These are phyloP conservation scores for Penicillium paxilli DNA, from an alignment of 495 filamentous ascomycete genomes.

Conservation along the genomic window DNA sequence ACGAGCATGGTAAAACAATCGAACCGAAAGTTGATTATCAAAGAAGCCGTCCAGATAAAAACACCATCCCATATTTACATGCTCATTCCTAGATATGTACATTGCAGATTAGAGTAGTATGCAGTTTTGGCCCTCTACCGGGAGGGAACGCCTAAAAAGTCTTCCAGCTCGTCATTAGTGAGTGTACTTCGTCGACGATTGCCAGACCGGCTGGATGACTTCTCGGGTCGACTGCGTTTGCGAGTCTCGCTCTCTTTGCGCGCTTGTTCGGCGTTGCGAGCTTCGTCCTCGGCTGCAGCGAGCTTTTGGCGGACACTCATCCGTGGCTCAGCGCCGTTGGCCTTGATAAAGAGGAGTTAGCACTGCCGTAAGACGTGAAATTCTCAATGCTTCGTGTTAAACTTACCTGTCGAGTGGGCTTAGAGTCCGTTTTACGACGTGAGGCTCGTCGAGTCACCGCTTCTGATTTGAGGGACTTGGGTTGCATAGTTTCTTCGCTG, in stretches of 20 bases:
- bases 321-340: conserved; percentile 13
- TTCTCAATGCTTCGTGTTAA: background rate
- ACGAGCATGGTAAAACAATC: too few relatives aligned
- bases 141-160: conserved; percentile 50
- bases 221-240: conserved; percentile 43
- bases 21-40: background rate
- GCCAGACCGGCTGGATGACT: conserved; percentile 40
- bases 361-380: conserved; percentile 1
- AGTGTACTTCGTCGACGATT: conserved; percentile 68
- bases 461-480: conserved; percentile 37
- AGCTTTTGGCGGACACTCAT: conserved; percentile 47
- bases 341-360: conserved; percentile 18
- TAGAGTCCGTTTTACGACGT: conserved; percentile 33
- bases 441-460: conserved; percentile 36
- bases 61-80: conserved; percentile 25
- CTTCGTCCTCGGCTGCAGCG: conserved; percentile 47
- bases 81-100: conserved; percentile 19
- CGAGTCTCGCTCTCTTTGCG: conserved; percentile 45
- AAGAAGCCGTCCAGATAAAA: background rate
- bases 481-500: conserved; percentile 40
- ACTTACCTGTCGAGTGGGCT: conserved; percentile 36
- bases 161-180: conserved; percentile 69
- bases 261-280: conserved; percentile 36
- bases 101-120: conserved; percentile 8
- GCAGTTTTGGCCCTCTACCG: conserved; percentile 12